Evolutionary conservation across 139 green algal genomes (phyloP), one percentile per base, ranked within the genome.

Genomic region (Chlamydomonas applanata): DNA sequence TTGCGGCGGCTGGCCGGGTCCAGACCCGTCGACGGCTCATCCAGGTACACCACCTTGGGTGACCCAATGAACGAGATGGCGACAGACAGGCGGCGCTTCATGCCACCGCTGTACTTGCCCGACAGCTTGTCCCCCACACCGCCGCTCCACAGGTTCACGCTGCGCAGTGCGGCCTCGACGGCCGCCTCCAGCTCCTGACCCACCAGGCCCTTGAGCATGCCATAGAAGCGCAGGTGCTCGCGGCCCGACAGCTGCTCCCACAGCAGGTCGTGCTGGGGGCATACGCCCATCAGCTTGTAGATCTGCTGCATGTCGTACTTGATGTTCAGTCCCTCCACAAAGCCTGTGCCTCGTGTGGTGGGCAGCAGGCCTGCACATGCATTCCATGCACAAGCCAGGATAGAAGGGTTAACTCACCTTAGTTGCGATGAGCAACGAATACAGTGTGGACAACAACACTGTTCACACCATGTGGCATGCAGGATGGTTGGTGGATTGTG

Each of bases 201-300:
- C 35, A 54, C 64, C 16, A 96, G 75, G 59, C 87, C 94, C 80
- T 98, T 97, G 60, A 99, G 81, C 4, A 82, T 71, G 1, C 78
- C 88, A 76, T 94, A 97, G 53, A 97, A 81, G 36, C 79, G 29
- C 29, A 97, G 83, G 80, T 97, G 93, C 81, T 97, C 93, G 25
- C 53, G 60, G 14, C 68, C 85, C 17, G 87, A 94, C 35, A 97
- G 87, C 35, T 66, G 61, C 29, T 87, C 83, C 90, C 89, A 97
- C 30, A 97, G 86, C 60, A 92, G 85, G 63, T 97, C 87, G 73
- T 95, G 94, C 82, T 97, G 91, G 49, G 75, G 79, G 64, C 79
- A 88, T 24, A 86, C 79, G 35, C 63, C 75, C 75, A 75, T 80
- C 9, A 69, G 36, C 13, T 40, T 16, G 67, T 75, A 80, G 46